Conservation (phyloP, 2,329 filamentous ascomycete genomes). For the Neonectria coccinea region DNA sequence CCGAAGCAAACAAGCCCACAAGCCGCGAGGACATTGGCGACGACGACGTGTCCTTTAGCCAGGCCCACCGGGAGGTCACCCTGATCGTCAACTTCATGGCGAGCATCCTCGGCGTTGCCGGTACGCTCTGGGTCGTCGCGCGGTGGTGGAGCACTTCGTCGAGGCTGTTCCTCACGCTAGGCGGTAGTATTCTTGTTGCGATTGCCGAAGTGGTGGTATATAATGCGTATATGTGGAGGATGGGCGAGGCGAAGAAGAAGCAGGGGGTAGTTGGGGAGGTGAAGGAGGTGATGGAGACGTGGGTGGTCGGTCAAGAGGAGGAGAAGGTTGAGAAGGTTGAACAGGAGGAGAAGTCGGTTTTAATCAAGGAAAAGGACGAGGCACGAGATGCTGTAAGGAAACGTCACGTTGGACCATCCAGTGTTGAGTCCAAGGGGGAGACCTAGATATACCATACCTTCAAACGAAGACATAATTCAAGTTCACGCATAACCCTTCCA, state of each 20-base stretch:
- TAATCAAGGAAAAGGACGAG: constrained; percentile 42
- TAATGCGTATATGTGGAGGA: constrained; percentile 77
- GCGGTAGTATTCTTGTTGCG: constrained; percentile 75
- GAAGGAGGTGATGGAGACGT: constrained; percentile 77
- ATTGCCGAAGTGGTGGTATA: constrained; percentile 84
- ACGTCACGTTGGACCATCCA: constrained; percentile 36
- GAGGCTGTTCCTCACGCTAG: constrained; percentile 77
- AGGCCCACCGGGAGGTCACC: constrained; percentile 83
- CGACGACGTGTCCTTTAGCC: constrained; percentile 76
- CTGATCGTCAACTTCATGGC: constrained; percentile 91
- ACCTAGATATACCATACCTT: constrained; percentile 11
- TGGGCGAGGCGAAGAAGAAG: constrained; percentile 74
- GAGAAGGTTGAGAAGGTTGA: constrained; percentile 38
- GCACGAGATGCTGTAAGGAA: constrained; percentile 42
- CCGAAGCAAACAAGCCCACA: constrained; percentile 63
- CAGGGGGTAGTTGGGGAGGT: constrained; percentile 72
- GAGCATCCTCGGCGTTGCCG: constrained; percentile 83
- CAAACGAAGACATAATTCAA: background rate
- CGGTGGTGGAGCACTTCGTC: constrained; percentile 80
- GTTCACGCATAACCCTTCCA: background rate
- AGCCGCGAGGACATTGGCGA: constrained; percentile 62
- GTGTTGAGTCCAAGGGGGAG: constrained; percentile 24
- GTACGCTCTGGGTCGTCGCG: constrained; percentile 81
- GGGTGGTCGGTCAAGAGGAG: constrained; percentile 67
- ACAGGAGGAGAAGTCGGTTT: constrained; percentile 31